These are phyloP conservation scores for Avena eriantha DNA, from an alignment of 176 grass and related monocot genomes.

Conservation along the genomic window DNA sequence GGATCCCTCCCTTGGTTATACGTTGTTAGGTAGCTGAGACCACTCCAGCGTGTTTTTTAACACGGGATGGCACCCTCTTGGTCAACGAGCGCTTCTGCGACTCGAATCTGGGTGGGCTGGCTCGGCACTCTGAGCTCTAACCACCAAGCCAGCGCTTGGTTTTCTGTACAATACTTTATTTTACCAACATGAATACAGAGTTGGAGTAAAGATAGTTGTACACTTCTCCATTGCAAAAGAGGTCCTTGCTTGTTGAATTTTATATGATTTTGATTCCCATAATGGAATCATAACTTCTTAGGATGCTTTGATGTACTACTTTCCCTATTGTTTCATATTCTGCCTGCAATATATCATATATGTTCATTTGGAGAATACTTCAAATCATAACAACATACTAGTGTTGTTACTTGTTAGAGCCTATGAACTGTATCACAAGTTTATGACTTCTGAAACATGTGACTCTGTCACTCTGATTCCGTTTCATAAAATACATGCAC, in stretches of 20 bases:
- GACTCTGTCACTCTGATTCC: neutral
- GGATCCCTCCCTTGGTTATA: too few species aligned
- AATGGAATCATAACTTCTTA: constrained; percentile 18
- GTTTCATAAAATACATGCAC: neutral
- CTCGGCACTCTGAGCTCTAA: too few species aligned
- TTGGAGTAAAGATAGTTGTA: neutral
- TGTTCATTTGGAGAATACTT: constrained; percentile 7
- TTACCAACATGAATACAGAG: neutral
- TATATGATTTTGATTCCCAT: neutral
- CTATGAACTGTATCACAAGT: constrained; percentile 16
- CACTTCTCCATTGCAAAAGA: neutral
- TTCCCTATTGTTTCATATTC: neutral
- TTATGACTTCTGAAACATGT: constrained; percentile 4
- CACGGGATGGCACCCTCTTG: too few species aligned
- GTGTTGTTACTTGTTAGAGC: neutral
- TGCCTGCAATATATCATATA: neutral
- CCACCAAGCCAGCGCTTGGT: too few species aligned
- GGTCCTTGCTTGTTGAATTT: neutral
- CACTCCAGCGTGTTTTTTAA: too few species aligned
- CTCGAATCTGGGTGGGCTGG: too few species aligned
- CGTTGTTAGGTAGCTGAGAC: too few species aligned
- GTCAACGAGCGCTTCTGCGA: too few species aligned
- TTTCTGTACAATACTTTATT: neutral
- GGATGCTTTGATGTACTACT: neutral
- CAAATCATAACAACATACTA: neutral